Base-by-base conservation (phyloP, 805 yeast species). In the Wickerhamiella australiensis region DNA sequence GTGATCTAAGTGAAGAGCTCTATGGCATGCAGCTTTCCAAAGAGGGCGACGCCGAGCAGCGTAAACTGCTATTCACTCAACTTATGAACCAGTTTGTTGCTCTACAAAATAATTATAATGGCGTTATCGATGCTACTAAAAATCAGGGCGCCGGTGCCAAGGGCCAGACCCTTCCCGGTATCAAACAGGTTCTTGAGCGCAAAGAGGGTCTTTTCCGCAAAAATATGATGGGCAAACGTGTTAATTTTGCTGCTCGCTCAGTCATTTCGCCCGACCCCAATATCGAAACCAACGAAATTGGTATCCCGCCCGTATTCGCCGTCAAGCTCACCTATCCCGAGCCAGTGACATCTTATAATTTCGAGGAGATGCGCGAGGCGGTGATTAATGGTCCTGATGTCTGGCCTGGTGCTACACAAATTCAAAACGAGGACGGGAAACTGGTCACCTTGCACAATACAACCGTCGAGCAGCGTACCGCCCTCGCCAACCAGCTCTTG, bases 141-240 rank as follows among this genome's bases (percentile, higher is more conserved):
- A 84, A 82, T 61, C 94, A 83, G 66, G 79, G 80, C 61, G 18
- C 20, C 29, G 73, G 77, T 11, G 74, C 72, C 42, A 80, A 80
- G 21, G 79, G 82, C 11, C 68, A 77, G 46, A 88, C 96, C 22
- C 76, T 78, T 36, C 99, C 99, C 2, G 99, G 99, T 71, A 79
- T 92, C 61, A 92, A 92, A 65, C 98, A 92, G 72, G 94, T 95
- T 9, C 73, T 92, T 62, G 99, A 92, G 68, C 90, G 92, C 79
- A 92, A 92, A 66, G 99, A 92, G 69, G 99, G 99, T 65, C 73
- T 90, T 56, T 92, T 92, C 74, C 79, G 99, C 73, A 92, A 90
- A 65, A 95, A 92, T 64, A 92, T 92, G 98, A 92, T 92, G 99
- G 99, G 99, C 65, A 92, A 92, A 75, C 92, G 98, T 76, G 99